phyloP scores from a whole-genome alignment of 164 flowering plant genomes.

The Aristolochia contorta region DNA sequence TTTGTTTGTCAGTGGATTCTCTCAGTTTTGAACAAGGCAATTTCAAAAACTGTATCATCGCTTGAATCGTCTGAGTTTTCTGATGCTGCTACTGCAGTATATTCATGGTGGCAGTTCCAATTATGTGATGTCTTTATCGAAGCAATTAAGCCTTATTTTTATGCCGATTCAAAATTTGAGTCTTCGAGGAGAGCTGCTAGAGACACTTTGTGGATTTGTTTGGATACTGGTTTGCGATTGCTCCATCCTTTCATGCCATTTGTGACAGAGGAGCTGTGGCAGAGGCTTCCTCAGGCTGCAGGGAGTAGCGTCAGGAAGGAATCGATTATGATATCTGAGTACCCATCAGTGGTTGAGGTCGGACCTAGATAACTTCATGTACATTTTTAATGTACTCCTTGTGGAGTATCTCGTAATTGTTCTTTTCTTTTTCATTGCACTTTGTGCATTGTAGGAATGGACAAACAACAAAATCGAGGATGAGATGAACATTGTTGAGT shows the following conservation, averaged over 20 bases:
- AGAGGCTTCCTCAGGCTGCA: constrained; percentile 67
- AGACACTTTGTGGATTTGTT: constrained; percentile 77
- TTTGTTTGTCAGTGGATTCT: constrained; percentile 93
- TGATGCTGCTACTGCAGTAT: constrained; percentile 69
- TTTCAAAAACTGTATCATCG: constrained; percentile 55
- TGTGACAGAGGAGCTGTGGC: constrained; percentile 97
- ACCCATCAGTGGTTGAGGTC: constrained; percentile 74
- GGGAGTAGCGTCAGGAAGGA: constrained; percentile 29
- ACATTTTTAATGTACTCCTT: not conserved
- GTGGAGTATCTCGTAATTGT: not conserved
- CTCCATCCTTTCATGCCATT: constrained; percentile 99
- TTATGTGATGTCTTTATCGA: constrained; percentile 94
- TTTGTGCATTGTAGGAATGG: constrained; percentile 50
- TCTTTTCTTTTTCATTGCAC: not conserved
- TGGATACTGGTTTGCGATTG: constrained; percentile 83
- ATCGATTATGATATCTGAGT: constrained; percentile 72
- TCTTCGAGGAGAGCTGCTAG: constrained; percentile 50
- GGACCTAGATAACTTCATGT: constrained; percentile 1
- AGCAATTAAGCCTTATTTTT: constrained; percentile 82
- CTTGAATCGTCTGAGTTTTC: constrained; percentile 72
- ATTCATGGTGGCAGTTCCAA: constrained; percentile 95
- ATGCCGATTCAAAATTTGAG: constrained; percentile 33
- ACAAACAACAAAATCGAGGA: constrained; percentile 55
- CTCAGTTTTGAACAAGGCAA: constrained; percentile 72
- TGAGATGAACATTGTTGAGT: constrained; percentile 72